Conservation (phyloP, 148 eudicot species). For the Cornus florida region DNA sequence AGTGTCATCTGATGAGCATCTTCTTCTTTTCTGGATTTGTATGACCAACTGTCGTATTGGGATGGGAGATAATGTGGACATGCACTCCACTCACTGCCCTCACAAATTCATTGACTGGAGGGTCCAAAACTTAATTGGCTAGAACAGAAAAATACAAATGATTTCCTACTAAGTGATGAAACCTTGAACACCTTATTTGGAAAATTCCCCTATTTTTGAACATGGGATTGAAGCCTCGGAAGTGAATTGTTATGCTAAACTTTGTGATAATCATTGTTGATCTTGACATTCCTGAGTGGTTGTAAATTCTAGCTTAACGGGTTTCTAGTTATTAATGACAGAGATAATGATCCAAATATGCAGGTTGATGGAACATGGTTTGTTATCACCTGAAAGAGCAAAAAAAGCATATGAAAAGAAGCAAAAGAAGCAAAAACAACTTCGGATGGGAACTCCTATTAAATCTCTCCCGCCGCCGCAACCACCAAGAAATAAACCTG, state of each 20-base stretch:
- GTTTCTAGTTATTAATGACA: conserved; percentile 6
- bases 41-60: background rate
- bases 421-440: conserved; percentile 77
- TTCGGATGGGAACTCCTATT: conserved; percentile 62
- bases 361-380: conserved; percentile 96
- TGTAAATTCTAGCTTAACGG: background rate
- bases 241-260: background rate
- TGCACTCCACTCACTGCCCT: background rate
- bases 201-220: background rate
- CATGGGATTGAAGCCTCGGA: background rate
- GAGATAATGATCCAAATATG: conserved; percentile 11
- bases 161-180: too few relatives aligned
- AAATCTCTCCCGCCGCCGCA: conserved; percentile 44
- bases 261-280: background rate
- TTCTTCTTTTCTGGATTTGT: too few relatives aligned
- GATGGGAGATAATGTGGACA: background rate
- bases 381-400: conserved; percentile 74
- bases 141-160: background rate
- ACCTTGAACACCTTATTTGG: too few relatives aligned
- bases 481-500: conserved; percentile 37
- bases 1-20: background rate
- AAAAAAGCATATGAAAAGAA: conserved; percentile 81
- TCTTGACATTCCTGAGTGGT: background rate
- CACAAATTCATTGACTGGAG: background rate
- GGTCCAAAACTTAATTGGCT: background rate